phyloP scores from a whole-genome alignment of 2,329 filamentous ascomycete species.

The Nothophoma quercina region DNA sequence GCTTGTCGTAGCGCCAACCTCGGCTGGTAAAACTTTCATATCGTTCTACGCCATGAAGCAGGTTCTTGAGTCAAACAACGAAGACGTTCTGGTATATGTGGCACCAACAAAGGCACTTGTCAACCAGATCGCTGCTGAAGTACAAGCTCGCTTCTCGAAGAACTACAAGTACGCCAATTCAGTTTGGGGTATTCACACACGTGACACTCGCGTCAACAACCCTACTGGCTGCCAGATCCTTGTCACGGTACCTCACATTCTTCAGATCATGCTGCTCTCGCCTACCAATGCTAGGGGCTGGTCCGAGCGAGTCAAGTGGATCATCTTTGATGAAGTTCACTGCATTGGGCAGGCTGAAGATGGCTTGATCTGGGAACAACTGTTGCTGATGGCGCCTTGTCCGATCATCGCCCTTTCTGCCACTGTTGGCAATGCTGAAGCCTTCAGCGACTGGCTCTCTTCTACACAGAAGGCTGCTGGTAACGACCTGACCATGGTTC shows the following conservation, averaged over 20 bases:
- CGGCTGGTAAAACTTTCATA: constrained; percentile 83
- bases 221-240: constrained; percentile 75
- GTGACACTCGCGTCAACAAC: constrained; percentile 78
- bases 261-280: constrained; percentile 77
- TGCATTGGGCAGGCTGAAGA: constrained; percentile 80
- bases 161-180: constrained; percentile 66
- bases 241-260: constrained; percentile 78
- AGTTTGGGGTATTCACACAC: constrained; percentile 80
- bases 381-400: constrained; percentile 76
- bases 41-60: constrained; percentile 86
- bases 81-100: constrained; percentile 78
- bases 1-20: constrained; percentile 79
- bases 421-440: constrained; percentile 76
- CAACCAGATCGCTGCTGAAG: constrained; percentile 82
- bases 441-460: constrained; percentile 74
- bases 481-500: constrained; percentile 70
- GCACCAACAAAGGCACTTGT: constrained; percentile 83
- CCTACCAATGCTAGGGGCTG: constrained; percentile 73
- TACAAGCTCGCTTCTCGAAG: constrained; percentile 78
- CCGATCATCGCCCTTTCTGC: constrained; percentile 82
- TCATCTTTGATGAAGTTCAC: constrained; percentile 85
- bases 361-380: constrained; percentile 79
- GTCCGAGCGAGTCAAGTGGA: constrained; percentile 72
- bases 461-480: constrained; percentile 70
- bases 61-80: constrained; percentile 71